Conservation (phyloP, 1,139 yeast genomes). For the Blastobotrys aristatus region DNA sequence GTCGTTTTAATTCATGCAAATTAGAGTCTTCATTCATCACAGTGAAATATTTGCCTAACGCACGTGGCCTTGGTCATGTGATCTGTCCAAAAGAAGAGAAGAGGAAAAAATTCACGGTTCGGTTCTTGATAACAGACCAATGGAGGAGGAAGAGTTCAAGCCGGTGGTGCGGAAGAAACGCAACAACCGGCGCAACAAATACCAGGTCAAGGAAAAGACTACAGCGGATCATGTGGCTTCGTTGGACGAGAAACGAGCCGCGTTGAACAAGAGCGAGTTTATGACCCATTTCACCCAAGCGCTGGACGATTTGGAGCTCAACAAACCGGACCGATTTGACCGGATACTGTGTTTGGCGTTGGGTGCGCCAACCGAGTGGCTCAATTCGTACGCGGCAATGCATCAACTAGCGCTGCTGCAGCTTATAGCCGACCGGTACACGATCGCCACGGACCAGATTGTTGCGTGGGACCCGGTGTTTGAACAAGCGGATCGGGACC, state of each 20-base stretch:
- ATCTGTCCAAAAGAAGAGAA: no score
- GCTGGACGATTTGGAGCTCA: slow-evolving; percentile 8
- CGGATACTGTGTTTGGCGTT: slow-evolving; percentile 63
- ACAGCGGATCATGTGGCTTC: slow-evolving; percentile 21
- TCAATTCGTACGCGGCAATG: slow-evolving; percentile 42
- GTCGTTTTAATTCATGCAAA: no score
- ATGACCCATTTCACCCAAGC: slow-evolving; percentile 1
- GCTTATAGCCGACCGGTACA: slow-evolving; percentile 35
- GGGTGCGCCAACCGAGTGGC: slow-evolving; percentile 58
- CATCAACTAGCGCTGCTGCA: slow-evolving; percentile 58
- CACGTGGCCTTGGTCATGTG: no score
- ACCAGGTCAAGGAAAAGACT: slow-evolving; percentile 21
- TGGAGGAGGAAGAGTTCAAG: slow-evolving; percentile 6
- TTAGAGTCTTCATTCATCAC: no score
- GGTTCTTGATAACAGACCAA: no score
- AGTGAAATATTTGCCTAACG: no score
- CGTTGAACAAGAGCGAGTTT: slow-evolving; percentile 15
- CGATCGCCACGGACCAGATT: slow-evolving; percentile 28
- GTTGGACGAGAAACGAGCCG: slow-evolving; percentile 13
- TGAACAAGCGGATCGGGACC: slow-evolving; percentile 39
- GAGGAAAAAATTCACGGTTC: no score
- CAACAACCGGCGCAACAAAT: slow-evolving; percentile 15
- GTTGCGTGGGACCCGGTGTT: slow-evolving; percentile 66
- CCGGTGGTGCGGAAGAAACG: slow-evolving; percentile 9
- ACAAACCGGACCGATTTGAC: slow-evolving; percentile 13